Conservation (phyloP, 371 early-diverging fungal species). For the Dichotomocladium elegans region DNA sequence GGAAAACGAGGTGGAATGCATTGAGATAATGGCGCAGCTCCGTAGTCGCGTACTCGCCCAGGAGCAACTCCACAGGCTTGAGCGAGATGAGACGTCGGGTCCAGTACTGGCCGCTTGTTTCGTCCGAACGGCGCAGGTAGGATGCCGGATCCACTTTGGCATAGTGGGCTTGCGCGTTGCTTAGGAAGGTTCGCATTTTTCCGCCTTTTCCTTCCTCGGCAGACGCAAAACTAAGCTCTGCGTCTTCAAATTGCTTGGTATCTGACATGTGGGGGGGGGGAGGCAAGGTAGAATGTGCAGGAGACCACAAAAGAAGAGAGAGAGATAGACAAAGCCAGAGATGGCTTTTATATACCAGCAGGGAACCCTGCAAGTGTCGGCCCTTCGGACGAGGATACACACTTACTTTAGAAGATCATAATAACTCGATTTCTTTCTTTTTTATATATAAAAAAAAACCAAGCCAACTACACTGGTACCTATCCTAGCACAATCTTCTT, state of each 20-base stretch:
- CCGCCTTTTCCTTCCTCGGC: background rate
- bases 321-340: too few relatives aligned
- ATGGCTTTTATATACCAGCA: too few relatives aligned
- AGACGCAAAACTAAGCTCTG: background rate
- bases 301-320: background rate
- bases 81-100: constrained; percentile 46
- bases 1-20: constrained; percentile 42
- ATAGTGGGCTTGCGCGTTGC: constrained; percentile 6
- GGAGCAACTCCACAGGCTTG: constrained; percentile 50
- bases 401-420: too few relatives aligned
- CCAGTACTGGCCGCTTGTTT: constrained; percentile 34
- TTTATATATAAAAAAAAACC: too few relatives aligned
- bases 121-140: constrained; percentile 39
- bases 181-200: background rate
- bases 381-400: too few relatives aligned
- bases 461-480: too few relatives aligned
- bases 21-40: constrained; percentile 45
- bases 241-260: background rate
- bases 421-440: too few relatives aligned
- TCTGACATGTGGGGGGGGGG: background rate
- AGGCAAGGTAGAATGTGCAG: background rate
- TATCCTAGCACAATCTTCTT: too few relatives aligned
- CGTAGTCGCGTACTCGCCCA: constrained; percentile 42
- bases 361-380: too few relatives aligned
- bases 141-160: constrained; percentile 29